A percentile compares a stretch with the other conserved stretches of the same genome.
Evolutionary conservation across 106 monocot genomes (phyloP).

Genomic region (Acorus gramineus): DNA sequence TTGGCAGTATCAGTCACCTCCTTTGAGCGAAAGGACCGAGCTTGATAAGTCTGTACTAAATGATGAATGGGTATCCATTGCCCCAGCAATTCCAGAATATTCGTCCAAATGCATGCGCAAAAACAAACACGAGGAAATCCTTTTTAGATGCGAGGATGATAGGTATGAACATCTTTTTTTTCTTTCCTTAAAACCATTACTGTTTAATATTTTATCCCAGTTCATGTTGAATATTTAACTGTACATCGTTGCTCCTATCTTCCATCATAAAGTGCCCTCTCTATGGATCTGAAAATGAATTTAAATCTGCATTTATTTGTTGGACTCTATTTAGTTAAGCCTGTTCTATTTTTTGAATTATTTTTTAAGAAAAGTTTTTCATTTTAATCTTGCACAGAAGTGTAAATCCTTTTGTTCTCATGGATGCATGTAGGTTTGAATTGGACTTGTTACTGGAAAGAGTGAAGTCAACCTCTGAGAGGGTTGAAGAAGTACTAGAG

Average conservation of each 20-base stretch:
- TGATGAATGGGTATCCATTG: conserved; percentile 54
- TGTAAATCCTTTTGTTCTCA: too few species aligned
- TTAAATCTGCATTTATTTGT: too few species aligned
- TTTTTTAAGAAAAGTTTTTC: too few species aligned
- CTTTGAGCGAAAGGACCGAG: conserved; percentile 48
- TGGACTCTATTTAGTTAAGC: too few species aligned
- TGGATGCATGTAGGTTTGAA: conserved; percentile 3
- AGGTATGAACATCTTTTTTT: conserved; percentile 12
- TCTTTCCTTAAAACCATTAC: background rate
- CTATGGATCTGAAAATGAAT: too few species aligned
- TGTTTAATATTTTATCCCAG: background rate
- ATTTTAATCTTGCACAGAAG: too few species aligned
- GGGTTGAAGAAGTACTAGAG: conserved; percentile 7
- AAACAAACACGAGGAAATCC: conserved; percentile 57
- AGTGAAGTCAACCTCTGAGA: background rate
- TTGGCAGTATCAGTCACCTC: conserved; percentile 35
- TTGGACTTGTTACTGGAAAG: conserved; percentile 5
- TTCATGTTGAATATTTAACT: background rate
- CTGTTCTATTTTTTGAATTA: too few species aligned
- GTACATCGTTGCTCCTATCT: too few species aligned
- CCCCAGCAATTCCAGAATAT: conserved; percentile 52
- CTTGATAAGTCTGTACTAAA: conserved; percentile 37
- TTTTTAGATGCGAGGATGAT: conserved; percentile 65
- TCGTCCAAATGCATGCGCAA: conserved; percentile 58
- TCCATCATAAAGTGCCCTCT: too few species aligned